These are phyloP conservation scores for Epichloe gansuensis DNA, from an alignment of 2,329 filamentous ascomycete genomes.

Conservation along the genomic window DNA sequence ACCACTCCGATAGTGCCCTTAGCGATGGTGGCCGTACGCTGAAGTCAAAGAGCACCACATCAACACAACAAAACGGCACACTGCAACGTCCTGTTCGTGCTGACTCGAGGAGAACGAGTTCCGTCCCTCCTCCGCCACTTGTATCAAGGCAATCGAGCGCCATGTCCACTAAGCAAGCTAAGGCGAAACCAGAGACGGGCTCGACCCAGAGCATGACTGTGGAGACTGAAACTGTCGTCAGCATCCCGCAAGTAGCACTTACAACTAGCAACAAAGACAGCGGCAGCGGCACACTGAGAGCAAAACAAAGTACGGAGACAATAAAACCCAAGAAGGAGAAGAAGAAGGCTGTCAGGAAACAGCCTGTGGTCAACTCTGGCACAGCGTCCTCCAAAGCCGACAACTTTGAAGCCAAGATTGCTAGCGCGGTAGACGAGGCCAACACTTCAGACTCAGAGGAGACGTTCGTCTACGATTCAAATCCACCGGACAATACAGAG, in stretches of 20 bases:
- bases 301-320: slow-evolving; percentile 88
- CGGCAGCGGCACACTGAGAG: slow-evolving; percentile 58
- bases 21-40: slow-evolving; percentile 27
- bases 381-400: slow-evolving; percentile 88
- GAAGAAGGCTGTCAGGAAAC: slow-evolving; percentile 65
- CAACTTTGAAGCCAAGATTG: slow-evolving; percentile 94
- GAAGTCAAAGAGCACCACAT: slow-evolving; percentile 33
- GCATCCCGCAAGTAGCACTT: slow-evolving; percentile 72
- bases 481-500: slow-evolving; percentile 59
- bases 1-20: slow-evolving; percentile 28
- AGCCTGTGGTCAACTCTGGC: slow-evolving; percentile 54
- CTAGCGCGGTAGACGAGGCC: slow-evolving; percentile 87
- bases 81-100: slow-evolving; percentile 46
- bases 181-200: slow-evolving; percentile 57
- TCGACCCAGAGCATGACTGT: slow-evolving; percentile 87
- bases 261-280: slow-evolving; percentile 53
- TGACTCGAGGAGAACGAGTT: slow-evolving; percentile 29
- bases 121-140: slow-evolving; percentile 39
- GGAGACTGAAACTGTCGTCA: slow-evolving; percentile 90
- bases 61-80: slow-evolving; percentile 46
- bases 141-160: slow-evolving; percentile 53
- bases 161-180: slow-evolving; percentile 51
- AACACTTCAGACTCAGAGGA: slow-evolving; percentile 96
- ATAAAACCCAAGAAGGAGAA: slow-evolving; percentile 91
- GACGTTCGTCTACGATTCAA: slow-evolving; percentile 98